These are phyloP conservation scores for Chondrus crispus DNA, from an alignment of 23 red algal species.

Conservation along the genomic window DNA sequence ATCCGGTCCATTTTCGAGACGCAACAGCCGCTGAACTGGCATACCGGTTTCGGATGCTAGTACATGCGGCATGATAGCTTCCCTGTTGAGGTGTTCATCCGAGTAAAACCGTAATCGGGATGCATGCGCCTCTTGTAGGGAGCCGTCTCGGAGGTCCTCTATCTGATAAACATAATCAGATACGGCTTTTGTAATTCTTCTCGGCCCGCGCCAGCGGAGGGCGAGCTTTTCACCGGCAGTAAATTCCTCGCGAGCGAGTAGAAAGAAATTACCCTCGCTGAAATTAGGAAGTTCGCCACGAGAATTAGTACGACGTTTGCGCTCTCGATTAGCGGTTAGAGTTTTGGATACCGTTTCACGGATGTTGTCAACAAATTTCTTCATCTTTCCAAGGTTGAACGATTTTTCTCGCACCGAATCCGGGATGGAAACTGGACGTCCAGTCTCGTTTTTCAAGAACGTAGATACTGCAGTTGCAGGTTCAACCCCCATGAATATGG, in stretches of 20 bases:
- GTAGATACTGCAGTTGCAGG: background rate
- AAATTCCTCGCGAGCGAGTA: constrained; percentile 14
- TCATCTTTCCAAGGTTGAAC: background rate
- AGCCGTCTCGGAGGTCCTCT: background rate
- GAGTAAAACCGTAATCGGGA: background rate
- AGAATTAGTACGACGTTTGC: background rate
- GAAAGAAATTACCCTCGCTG: background rate
- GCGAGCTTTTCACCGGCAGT: background rate
- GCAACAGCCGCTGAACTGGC: background rate
- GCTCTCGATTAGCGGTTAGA: background rate
- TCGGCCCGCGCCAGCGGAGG: constrained; percentile 13
- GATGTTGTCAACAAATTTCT: background rate
- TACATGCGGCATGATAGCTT: background rate
- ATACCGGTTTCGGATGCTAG: constrained; percentile 5
- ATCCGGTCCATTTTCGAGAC: background rate
- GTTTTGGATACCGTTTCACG: background rate
- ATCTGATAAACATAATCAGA: background rate
- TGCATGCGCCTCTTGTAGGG: background rate
- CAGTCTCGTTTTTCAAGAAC: background rate
- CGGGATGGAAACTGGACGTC: background rate
- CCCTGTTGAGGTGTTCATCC: background rate
- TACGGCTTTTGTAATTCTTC: background rate
- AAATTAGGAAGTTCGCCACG: constrained; percentile 1
- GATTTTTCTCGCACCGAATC: background rate
- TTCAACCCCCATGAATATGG: background rate